Evolutionary conservation across 352 stramenopile species (phyloP), one percentile per base, ranked within the genome.

Genomic region (Globisporangium orthogonon): DNA sequence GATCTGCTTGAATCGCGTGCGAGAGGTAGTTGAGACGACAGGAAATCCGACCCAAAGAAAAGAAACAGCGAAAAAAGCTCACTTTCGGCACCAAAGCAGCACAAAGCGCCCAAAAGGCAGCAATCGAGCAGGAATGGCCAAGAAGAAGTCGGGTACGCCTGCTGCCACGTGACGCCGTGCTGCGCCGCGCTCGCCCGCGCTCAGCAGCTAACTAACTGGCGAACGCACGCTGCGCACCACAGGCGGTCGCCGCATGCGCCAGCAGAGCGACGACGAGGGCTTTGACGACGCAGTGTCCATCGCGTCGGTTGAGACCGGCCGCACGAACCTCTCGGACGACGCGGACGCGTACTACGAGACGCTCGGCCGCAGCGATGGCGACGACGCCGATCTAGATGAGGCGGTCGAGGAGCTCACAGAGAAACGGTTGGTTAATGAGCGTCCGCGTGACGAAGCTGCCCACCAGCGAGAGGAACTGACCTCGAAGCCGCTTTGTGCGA

Each of bases 401-500:
- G 74, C 80, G 2, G 71, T 95, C 17, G 83, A 91, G 52, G 74
- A 90, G 56, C 66, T 95, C 40, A 90, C 72, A 0, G 82, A 93
- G 61, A 86, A 88, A 63, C 66, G 86, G 86, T 92, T n/a, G 10
- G 45, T 23, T 23, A 23, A 23, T 23, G 23, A 23, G 23, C 17
- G 54, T 18, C 13, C 7, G 13, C 54, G 39, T 18, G 39, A 29
- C 4, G n/a, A 15, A 43, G 30, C 4, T 14, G 1, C 7, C 29
- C 3, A 14, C 4, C 17, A n/a, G 31, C 31, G 7, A 7, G 17
- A 48, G 17, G 43, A 5, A 23, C 7, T 29, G 7, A 28, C 10
- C 43, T 7, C 41, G 4, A 7, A 5, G 23, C 10, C 11, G 15
- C 14, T 47, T 23, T 23, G 23, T 23, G 17, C 17, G 7, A 3